Evolutionary conservation across 305 asterid genomes (phyloP).

Genomic region (Fraxinus sp.): DNA sequence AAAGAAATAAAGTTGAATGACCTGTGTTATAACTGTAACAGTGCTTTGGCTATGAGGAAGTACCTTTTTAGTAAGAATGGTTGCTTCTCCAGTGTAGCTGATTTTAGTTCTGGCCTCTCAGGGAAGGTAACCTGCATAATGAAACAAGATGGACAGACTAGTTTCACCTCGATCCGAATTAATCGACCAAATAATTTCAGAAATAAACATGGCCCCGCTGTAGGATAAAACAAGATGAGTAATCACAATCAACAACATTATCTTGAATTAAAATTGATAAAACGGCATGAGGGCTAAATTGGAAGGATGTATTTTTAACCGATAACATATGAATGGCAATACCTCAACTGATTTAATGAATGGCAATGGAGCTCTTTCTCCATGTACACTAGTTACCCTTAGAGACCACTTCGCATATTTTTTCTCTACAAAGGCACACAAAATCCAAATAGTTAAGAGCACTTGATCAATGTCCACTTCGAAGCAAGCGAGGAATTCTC

Average conservation of each 20-base stretch:
- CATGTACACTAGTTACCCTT: constrained; percentile 77
- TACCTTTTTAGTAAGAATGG: constrained; percentile 84
- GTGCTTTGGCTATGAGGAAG: background rate
- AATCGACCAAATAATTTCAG: background rate
- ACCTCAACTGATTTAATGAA: constrained; percentile 83
- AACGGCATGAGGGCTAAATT: background rate
- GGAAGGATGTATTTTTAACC: background rate
- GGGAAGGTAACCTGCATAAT: constrained; percentile 65
- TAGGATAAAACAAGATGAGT: background rate
- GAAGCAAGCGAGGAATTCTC: background rate
- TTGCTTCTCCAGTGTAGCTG: constrained; percentile 59
- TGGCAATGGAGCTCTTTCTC: constrained; percentile 80
- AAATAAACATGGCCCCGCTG: background rate
- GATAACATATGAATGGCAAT: background rate
- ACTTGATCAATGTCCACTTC: background rate
- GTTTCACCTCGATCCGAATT: background rate
- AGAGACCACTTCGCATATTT: constrained; percentile 90
- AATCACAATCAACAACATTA: background rate
- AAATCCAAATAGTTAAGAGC: background rate
- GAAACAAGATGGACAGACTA: background rate
- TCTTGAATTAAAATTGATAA: background rate
- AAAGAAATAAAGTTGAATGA: background rate
- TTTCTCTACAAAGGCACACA: constrained; percentile 51
- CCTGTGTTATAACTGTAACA: background rate
- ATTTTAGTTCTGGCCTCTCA: constrained; percentile 73